Evolutionary conservation across 352 stramenopile genomes (phyloP), one percentile per base, ranked within the genome.

Genomic region (Phytophthora palmivora): DNA sequence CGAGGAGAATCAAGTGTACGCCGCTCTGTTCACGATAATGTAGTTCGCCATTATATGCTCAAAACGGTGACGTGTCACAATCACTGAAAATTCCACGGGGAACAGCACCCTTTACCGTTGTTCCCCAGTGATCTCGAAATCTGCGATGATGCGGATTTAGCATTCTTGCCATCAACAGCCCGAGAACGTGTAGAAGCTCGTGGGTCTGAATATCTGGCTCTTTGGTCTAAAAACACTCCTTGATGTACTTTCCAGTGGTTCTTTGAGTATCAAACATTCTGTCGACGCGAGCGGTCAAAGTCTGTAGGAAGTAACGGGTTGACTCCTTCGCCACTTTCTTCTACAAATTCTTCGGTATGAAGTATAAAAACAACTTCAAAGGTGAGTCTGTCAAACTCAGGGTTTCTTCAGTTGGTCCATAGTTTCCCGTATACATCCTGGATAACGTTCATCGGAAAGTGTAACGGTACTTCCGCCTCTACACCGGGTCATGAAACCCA

Each of bases 361-460:
- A 58, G 16, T 24, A 58, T 15, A 58, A 3, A 16, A 58, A 49
- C 16, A 58, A 19, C 3, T 47, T 8, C 21, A 58, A 18, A 8
- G 37, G 50, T 1, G 50, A 49, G 4, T 58, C 50, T 41, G 39
- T 14, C 38, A 58, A 11, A 5, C 8, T 4, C 15, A 43, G 4
- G 7, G 49, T n/a, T 11, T 39, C 37, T 8, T 28, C 15, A 6
- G 38, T 43, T 6, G 39, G n/a, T 14, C 50, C 50, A 34, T 32
- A 58, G 0, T 33, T 11, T 1, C 16, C 38, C 2, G 4, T 11
- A 8, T 32, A 49, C 15, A 21, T 7, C 19, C 9, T 2, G 50
- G 38, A 21, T 49, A 49, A 1, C 6, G 11, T 14, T 19, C 2
- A 43, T 58, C n/a, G n/a, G n/a, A n/a, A n/a, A n/a, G n/a, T n/a